phyloP scores from a whole-genome alignment of 805 yeast species.

The Scheffersomyces stipitis region DNA sequence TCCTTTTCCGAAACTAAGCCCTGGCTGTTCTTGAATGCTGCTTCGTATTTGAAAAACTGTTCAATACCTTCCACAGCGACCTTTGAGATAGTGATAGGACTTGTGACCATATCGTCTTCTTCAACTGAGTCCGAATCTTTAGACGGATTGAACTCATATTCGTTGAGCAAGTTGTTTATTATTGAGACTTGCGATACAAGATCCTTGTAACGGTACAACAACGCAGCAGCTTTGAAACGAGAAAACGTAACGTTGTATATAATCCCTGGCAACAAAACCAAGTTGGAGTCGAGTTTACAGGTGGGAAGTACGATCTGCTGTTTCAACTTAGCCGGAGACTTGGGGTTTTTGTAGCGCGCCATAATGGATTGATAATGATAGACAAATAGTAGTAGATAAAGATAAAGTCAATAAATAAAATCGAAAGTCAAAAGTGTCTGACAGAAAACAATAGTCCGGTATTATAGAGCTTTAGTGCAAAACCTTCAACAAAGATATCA shows the following conservation, averaged over 20 bases:
- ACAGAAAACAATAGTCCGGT: too few relatives aligned
- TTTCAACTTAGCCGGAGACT: not conserved
- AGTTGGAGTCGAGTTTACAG: conserved; percentile 40
- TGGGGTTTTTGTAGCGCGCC: not conserved
- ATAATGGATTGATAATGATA: too few relatives aligned
- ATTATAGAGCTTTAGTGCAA: too few relatives aligned
- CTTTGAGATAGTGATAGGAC: conserved; percentile 24
- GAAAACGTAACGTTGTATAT: conserved; percentile 57
- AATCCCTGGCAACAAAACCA: conserved; percentile 61
- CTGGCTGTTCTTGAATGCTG: conserved; percentile 2
- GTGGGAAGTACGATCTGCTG: conserved; percentile 34
- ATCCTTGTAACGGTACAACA: conserved; percentile 43
- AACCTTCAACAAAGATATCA: too few relatives aligned
- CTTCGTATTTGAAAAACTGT: conserved; percentile 13
- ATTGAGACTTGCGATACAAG: conserved; percentile 25
- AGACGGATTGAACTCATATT: conserved; percentile 27
- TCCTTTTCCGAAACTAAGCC: not conserved
- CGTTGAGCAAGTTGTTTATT: conserved; percentile 31
- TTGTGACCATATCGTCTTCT: conserved; percentile 9
- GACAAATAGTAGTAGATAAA: too few relatives aligned
- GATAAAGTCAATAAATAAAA: too few relatives aligned
- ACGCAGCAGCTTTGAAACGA: conserved; percentile 45
- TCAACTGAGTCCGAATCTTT: conserved; percentile 2
- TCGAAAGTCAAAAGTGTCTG: too few relatives aligned
- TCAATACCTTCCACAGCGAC: conserved; percentile 33